A percentile compares a stretch with the other conserved stretches of the same genome.
These are phyloP conservation scores for Sphenostylis stenocarpa DNA, from an alignment of 306 rosid genomes.

Conservation along the genomic window DNA sequence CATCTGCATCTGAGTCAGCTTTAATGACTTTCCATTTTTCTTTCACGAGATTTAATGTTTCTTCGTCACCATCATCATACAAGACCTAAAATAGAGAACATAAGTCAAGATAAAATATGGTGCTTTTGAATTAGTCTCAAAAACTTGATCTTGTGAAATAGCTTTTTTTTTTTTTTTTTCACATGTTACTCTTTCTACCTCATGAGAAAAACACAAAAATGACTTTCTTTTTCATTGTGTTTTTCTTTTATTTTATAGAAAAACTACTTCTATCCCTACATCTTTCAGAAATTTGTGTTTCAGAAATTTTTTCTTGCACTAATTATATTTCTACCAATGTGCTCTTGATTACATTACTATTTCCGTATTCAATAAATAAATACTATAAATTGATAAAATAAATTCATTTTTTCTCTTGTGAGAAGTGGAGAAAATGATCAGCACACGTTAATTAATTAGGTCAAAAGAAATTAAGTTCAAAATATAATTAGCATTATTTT, in stretches of 20 bases:
- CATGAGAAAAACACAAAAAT: neutral
- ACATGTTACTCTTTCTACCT: neutral
- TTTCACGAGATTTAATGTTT: constrained; percentile 55
- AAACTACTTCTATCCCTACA: neutral
- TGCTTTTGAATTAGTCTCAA: neutral
- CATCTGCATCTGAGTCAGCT: constrained; percentile 49
- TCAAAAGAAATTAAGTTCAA: no score
- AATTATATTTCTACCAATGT: neutral
- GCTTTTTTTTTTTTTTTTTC: neutral
- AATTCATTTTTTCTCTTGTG: neutral
- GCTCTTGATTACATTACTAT: neutral
- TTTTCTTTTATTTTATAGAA: neutral
- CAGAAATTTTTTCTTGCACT: neutral
- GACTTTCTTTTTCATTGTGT: neutral
- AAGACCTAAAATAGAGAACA: constrained; percentile 51
- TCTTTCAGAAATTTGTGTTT: neutral
- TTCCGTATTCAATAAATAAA: neutral
- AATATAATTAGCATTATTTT: neutral
- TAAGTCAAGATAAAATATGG: constrained; percentile 1
- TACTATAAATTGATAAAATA: neutral
- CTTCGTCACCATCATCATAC: constrained; percentile 82
- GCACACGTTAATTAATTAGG: neutral
- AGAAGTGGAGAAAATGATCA: neutral
- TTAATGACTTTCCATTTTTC: constrained; percentile 60
- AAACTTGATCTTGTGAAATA: neutral